Conservation (phyloP, 257 asterid genomes). For the Cruciata laevipes region DNA sequence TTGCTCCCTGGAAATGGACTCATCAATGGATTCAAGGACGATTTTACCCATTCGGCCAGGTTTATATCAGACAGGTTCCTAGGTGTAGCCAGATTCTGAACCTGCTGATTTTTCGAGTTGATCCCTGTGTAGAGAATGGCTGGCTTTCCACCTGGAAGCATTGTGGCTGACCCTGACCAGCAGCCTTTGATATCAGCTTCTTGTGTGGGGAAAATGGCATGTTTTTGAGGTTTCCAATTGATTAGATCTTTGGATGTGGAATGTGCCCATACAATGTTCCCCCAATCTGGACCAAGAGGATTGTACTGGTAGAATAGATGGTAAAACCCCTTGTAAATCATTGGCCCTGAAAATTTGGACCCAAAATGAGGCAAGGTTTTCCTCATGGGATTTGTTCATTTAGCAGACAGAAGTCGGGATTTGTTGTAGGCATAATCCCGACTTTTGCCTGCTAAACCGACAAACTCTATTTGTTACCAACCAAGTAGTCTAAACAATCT, state of each 20-base stretch:
- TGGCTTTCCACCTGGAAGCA: conserved; percentile 31
- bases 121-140: conserved; percentile 54
- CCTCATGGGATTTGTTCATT: too few relatives aligned
- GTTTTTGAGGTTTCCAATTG: conserved; percentile 48
- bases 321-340: conserved; percentile 60
- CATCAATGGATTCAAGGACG: conserved; percentile 44
- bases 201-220: conserved; percentile 39
- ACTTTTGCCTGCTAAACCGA: neutral
- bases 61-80: conserved; percentile 43
- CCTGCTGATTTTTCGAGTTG: conserved; percentile 26
- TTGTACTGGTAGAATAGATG: conserved; percentile 73
- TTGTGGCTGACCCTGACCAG: conserved; percentile 64
- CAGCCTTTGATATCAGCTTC: conserved; percentile 44
- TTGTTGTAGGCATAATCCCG: neutral
- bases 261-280: conserved; percentile 63
- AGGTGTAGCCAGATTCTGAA: conserved; percentile 60
- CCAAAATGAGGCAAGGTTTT: too few relatives aligned
- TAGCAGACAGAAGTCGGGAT: too few relatives aligned
- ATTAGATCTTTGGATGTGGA: conserved; percentile 55
- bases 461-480: too few relatives aligned
- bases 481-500: neutral
- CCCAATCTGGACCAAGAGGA: conserved; percentile 42
- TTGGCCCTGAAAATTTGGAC: conserved; percentile 33
- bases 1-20: conserved; percentile 18
- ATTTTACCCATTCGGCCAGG: conserved; percentile 47